phyloP scores from a whole-genome alignment of 257 asterid species.

The Primulina huaijiensis region DNA sequence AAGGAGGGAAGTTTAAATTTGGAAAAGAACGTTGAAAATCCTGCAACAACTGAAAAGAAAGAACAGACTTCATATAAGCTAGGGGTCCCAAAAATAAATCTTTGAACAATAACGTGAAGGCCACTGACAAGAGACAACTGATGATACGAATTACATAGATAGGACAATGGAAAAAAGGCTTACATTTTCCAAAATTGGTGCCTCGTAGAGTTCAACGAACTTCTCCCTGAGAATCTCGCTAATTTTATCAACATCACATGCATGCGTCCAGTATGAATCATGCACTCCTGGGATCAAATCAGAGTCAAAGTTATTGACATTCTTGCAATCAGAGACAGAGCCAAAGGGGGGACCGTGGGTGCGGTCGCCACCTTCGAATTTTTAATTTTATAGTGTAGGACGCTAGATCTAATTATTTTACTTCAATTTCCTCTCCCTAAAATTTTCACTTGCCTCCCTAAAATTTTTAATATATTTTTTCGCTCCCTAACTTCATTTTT shows the following conservation, averaged over 20 bases:
- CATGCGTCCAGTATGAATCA: constrained; percentile 99
- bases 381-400: too few species aligned
- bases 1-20: constrained; percentile 61
- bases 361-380: too few species aligned
- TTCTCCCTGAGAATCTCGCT: constrained; percentile 81
- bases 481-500: too few species aligned
- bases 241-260: constrained; percentile 87
- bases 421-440: too few species aligned
- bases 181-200: constrained; percentile 84
- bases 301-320: constrained; percentile 2
- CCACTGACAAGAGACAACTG: not conserved
- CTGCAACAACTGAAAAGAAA: constrained; percentile 53
- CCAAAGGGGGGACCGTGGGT: too few species aligned
- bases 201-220: constrained; percentile 88
- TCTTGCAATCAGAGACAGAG: not conserved
- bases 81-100: not conserved
- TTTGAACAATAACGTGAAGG: not conserved
- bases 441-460: too few species aligned
- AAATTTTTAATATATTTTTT: too few species aligned
- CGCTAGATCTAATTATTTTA: too few species aligned
- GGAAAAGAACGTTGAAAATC: constrained; percentile 73
- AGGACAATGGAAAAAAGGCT: constrained; percentile 27
- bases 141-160: not conserved
- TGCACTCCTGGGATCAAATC: constrained; percentile 74
- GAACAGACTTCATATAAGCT: not conserved